phyloP scores from a whole-genome alignment of 495 filamentous ascomycete species.

The Xylaria palmicola region DNA sequence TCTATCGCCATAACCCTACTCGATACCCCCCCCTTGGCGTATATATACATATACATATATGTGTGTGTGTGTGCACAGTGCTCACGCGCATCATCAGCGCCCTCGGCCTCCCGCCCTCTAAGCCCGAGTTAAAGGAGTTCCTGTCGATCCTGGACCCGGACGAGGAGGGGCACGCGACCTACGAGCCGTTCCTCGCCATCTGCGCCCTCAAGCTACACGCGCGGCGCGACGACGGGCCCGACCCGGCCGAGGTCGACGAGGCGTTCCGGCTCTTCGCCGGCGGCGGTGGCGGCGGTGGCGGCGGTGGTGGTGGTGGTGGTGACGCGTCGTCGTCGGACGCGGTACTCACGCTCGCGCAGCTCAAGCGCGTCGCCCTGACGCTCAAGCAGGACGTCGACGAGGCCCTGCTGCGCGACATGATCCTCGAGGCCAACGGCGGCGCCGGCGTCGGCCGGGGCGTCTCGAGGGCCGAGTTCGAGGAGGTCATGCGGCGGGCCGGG shows the following conservation, averaged over 20 bases:
- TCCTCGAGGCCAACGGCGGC: constrained; percentile 86
- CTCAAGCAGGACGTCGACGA: constrained; percentile 81
- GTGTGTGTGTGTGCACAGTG: not conserved
- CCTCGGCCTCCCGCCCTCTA: constrained; percentile 65
- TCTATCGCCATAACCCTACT: too few species aligned
- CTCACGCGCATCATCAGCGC: constrained; percentile 51
- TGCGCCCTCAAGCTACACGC: constrained; percentile 77
- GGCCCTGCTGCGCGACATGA: constrained; percentile 84
- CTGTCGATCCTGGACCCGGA: constrained; percentile 78
- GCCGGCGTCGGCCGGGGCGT: constrained; percentile 70
- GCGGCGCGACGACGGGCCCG: constrained; percentile 48
- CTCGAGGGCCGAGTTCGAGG: constrained; percentile 74
- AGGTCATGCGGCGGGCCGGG: constrained; percentile 80
- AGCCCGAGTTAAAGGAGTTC: constrained; percentile 69
- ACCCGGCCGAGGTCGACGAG: constrained; percentile 65
- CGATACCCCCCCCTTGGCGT: too few species aligned
- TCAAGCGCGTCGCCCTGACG: constrained; percentile 76
- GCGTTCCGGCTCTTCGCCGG: constrained; percentile 72
- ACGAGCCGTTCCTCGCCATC: constrained; percentile 75
- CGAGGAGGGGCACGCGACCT: constrained; percentile 71
- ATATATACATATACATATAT: too few species aligned
- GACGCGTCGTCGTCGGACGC: constrained; percentile 18
- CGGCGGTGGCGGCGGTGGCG: constrained; percentile 41
- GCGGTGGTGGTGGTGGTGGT: constrained; percentile 27
- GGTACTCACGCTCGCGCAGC: constrained; percentile 68